Base-by-base conservation (phyloP, 1,284 basidiomycete genomes). In the Porphyrellus sp. region DNA sequence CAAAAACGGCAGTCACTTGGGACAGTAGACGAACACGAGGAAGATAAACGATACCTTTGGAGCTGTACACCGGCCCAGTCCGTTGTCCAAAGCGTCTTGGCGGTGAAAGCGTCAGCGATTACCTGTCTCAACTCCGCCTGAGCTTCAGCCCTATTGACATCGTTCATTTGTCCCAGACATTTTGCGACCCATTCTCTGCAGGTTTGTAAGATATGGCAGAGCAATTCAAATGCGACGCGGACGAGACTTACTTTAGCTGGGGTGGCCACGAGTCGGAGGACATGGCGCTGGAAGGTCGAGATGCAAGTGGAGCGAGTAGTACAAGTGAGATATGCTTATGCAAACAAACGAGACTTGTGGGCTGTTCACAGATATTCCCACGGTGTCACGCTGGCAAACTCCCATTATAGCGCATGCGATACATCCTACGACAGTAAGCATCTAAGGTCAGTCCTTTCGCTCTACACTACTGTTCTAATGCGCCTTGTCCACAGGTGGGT, bases 41-140 rank as follows among this genome's bases (percentile, higher is more conserved):
- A 15, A 49, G 34, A 49, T 43, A 51, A 49, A 62, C 51, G 53
- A 56, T 53, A 90, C 89, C 85, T 88, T 77, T 89, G 79, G 55
- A 96, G 77, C 72, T 92, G 86, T 37, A 91, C 80, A 38, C 79
- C 83, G 25, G 78, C 73, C 93, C 93, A 96, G 70, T 96, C 91
- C 50, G 86, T 93, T 28, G 88, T 89, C 86, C 91, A 91, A 33
- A 96, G 78, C 8, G 88, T 82, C 68, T 90, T 83, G 63, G 82
- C 79, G 58, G 78, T 77, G 73, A 87, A 90, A 75, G 89, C 80
- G 63, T 89, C 83, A 80, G 85, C 79, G 72, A 91, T 91, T 83
- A 90, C 86, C 83, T 90, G 79, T 81, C 86, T 87, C 66, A 91
- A 71, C 76, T 91, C 89, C 62, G 85, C 79, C 64, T 88, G 85